phyloP scores from a whole-genome alignment of 441 rosid genomes.

The Rhodomyrtus psidioides region DNA sequence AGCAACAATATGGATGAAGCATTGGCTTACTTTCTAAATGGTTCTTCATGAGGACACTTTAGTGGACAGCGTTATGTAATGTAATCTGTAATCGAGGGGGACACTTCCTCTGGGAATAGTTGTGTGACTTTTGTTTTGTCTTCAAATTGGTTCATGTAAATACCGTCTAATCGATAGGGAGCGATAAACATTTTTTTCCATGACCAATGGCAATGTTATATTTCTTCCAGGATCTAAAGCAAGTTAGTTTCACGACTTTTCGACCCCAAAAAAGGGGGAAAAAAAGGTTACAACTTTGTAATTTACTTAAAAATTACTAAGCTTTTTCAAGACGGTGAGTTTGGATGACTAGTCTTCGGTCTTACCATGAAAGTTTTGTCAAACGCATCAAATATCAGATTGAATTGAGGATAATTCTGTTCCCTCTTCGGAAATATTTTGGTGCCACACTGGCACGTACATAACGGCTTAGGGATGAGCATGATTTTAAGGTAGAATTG shows the following conservation, averaged over 20 bases:
- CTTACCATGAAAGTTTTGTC: neutral
- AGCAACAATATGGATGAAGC: conserved; percentile 4
- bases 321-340: neutral
- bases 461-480: too few relatives aligned
- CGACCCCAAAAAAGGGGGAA: too few relatives aligned
- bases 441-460: neutral
- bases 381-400: neutral
- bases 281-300: neutral
- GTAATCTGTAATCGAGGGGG: neutral
- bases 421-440: neutral
- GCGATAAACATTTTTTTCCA: neutral
- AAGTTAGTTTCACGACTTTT: neutral
- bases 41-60: neutral
- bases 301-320: neutral
- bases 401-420: neutral
- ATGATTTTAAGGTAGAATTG: too few relatives aligned
- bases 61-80: neutral
- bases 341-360: neutral
- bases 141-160: neutral
- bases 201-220: neutral
- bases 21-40: conserved; percentile 2
- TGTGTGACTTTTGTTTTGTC: neutral
- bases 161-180: neutral
- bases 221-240: neutral
- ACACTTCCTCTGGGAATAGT: neutral